Base-by-base conservation (phyloP, 2,329 filamentous ascomycete species). In the Amauroascus niger region DNA sequence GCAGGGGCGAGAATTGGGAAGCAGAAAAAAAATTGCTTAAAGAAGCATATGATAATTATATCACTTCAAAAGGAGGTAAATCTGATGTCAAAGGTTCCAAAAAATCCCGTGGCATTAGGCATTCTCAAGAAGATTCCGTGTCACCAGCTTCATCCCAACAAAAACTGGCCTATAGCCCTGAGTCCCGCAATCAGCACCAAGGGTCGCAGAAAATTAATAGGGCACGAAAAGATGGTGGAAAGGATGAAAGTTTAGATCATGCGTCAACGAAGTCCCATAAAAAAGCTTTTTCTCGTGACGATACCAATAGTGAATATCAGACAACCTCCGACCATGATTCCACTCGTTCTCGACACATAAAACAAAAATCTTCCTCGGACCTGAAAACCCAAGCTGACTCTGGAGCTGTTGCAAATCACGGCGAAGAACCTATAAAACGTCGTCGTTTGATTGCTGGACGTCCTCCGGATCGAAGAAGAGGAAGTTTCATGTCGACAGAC, bases 1-100 rank as follows among this genome's bases (percentile, higher is more conserved):
- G 88, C 39, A 83, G 83, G 60, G 91, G 93, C 0, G 87, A 90
- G 6, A 86, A 88, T 56, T 96, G 90, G 88, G 84, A 91, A 66
- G 83, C 91, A 57, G 93, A 98, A 67, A 83, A 86, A 59, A 80
- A 88, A 41, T 74, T 94, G 53, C 70, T 98, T 47, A 90, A 90
- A 66, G 78, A 83, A n/a, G 73, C 74, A 1, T 75, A 70, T 56
- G 71, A 76, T 44, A 70, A 69, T 30, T 65, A 68, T 57, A 40
- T 60, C 24, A 51, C 47, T 14, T 49, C 48, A 20, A 71, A 70
- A 53, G 57, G 54, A 26, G 66, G 65, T 18, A 71, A 67, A 55
- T 57, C 59, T 16, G 66, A 66, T 48, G 55, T 58, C n/a, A 62
- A 62, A 46, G 73, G 71, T 9, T 71, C 71, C 9, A 67, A 69